Base-by-base conservation (phyloP, 345 rosid species). In the Arabis alpina region DNA sequence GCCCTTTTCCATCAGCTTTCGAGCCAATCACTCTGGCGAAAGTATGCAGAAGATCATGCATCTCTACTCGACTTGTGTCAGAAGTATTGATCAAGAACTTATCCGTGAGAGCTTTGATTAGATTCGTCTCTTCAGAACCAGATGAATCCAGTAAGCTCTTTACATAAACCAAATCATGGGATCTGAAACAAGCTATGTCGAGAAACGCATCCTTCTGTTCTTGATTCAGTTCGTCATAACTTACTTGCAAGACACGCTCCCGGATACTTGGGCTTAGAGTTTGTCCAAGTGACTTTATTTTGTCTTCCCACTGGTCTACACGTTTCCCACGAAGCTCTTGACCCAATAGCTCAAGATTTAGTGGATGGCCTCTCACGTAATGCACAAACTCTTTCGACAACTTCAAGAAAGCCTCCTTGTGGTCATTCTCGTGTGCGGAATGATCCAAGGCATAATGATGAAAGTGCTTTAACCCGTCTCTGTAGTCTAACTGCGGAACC, bases 111-210 rank as follows among this genome's bases (percentile, higher is more conserved):
- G 16, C 15, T 10, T 47, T 14, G 4, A 70, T 58, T 58, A 1
- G 8, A 12, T 0, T 37, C 0, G 15, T n/a, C 3, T 32, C 54
- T 44, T 72, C 50, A 48, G 61, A 43, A 36, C 43, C 41, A 36
- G 48, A 64, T 19, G 49, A 52, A 10, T 68, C 76, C 1, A 75
- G 63, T n/a, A 75, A 32, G 16, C 45, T 28, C 7, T 1, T 27
- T 4, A 77, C 57, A 11, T 2, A 3, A 8, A 44, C 16, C 30
- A 3, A 9, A 13, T 42, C 37, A 4, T 23, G 15, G 1, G 63
- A 62, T n/a, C 52, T 73, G 52, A 79, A 79, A 57, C 80, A 74
- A 23, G 81, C 80, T 41, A 82, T 68, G 52, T 80, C 83, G 2
- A 77, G 68, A 75, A 82, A 82, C 0, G 68, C 48, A 7, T 25